Percentiles rank a stretch among this genome's conserved stretches.
Conservation (phyloP, 2,329 filamentous ascomycete genomes). For the Ophiognomonia clavigignenti-juglandacearum region DNA sequence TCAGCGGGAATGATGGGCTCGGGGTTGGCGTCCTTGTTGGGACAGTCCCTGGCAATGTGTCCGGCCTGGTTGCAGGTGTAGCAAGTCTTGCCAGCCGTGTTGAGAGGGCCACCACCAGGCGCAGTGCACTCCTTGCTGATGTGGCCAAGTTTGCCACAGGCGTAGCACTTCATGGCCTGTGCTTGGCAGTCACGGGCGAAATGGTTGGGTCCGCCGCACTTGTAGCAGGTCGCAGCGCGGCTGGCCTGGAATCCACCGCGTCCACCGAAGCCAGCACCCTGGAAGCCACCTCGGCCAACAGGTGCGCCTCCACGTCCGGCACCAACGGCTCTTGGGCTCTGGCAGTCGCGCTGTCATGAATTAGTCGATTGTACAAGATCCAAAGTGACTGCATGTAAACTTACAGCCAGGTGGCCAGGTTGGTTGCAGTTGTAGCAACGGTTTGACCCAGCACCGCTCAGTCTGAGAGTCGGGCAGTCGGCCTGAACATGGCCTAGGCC, state of each 20-base stretch:
- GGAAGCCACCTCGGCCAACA: constrained; percentile 67
- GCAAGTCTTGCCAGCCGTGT: constrained; percentile 96
- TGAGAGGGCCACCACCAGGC: constrained; percentile 91
- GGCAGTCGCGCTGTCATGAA: constrained; percentile 66
- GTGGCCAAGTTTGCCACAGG: constrained; percentile 91
- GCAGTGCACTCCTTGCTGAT: constrained; percentile 93
- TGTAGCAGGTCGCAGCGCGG: constrained; percentile 69
- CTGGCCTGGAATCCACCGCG: constrained; percentile 68
- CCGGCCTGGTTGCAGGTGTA: constrained; percentile 95
- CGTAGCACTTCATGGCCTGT: constrained; percentile 97
- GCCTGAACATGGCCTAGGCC: constrained; percentile 97
- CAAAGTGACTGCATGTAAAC: constrained; percentile 27
- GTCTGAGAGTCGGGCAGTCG: constrained; percentile 92
- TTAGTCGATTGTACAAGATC: constrained; percentile 1
- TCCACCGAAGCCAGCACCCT: constrained; percentile 53
- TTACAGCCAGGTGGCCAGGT: constrained; percentile 83
- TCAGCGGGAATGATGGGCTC: constrained; percentile 34
- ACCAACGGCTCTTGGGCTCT: constrained; percentile 60
- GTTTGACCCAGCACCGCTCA: constrained; percentile 76
- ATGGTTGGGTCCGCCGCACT: constrained; percentile 86
- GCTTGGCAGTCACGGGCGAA: constrained; percentile 98
- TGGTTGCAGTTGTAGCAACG: constrained; percentile 97
- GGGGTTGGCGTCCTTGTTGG: constrained; percentile 52
- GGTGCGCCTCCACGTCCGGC: constrained; percentile 65
- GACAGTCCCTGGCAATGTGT: constrained; percentile 94